Base-by-base conservation (phyloP, 441 rosid genomes). In the Eruca vesicaria region DNA sequence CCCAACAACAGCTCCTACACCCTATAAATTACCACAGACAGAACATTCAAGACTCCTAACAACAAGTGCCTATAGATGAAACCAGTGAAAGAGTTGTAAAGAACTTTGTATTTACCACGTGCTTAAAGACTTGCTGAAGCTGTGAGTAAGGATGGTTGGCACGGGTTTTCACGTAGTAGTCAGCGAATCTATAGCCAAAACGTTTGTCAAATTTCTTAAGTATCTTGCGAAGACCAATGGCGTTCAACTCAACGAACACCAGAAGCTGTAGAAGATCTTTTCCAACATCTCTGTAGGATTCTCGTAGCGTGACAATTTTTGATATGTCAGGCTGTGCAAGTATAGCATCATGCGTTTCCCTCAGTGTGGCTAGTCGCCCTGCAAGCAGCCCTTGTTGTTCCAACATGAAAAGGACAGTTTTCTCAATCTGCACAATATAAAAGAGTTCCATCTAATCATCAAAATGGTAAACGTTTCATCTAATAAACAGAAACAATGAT, bases 71-170 rank as follows among this genome's bases (percentile, higher is more conserved):
- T 78, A 31, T 18, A 63, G 65, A 68, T 18, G 57, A 71, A 33
- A 59, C 35, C 16, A 65, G 45, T 33, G 41, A 52, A 66, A 38
- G 70, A 50, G 35, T 2, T 2, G 33, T 52, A 72, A 18, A 66
- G 41, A 18, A 12, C 7, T 31, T 29, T 59, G 50, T 45, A 59
- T 71, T 85, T 93, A 96, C 99, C 98, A 94, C 99, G 67, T 96
- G 99, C 86, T 92, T 96, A 74, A 89, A 94, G 55, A 96, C 98
- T 91, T 96, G 98, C 76, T 91, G 99, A 79, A 96, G 86, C 85
- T 94, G 97, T 19, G 98, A 94, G 82, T 96, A 96, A 66, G 99
- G 99, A 86, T 96, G 99, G 83, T 92, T 87, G 38, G 98, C 95
- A 36, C 98, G 98, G 43, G 95, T 94, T 81, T 91, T 92, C 72